Evolutionary conservation across 2,329 filamentous ascomycete species (phyloP), one percentile per base, ranked within the genome.

Genomic region (Xylaria polymorpha): DNA sequence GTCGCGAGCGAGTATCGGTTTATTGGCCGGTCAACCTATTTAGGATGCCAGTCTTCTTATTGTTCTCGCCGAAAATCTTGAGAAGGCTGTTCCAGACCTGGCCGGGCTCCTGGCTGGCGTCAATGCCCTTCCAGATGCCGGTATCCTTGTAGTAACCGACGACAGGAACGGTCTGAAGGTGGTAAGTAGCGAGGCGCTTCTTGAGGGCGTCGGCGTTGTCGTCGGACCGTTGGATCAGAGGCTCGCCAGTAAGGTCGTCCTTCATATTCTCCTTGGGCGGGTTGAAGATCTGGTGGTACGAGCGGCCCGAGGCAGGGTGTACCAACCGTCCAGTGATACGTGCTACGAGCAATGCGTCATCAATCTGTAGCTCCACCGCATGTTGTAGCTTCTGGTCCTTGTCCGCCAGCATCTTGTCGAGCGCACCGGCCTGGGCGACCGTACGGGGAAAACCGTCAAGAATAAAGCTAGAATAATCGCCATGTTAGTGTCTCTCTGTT

Each of bases 201-300:
- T 94, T 95, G 73, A 99, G 89, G 53, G 96, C 94, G 9, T 94
- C 95, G 76, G 93, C 94, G 82, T 98, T 99, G 86, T 99, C 96
- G 81, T 99, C 96, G 74, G 92, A 95, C 78, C 96, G 91, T 87
- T 98, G 96, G 78, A 98, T 92, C 75, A 99, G 87, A 58, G 95
- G 94, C 87, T 99, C 96, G 82, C 96, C 96, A 22, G 96, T 98
- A 75, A 98, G 83, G 82, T 99, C 96, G 83, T 99, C 96, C 81
- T 90, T 97, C 96, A 98, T 98, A 74, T 88, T 78, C 77, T 90
- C 84, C 90, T 98, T 97, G 78, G 96, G 96, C 61, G 96, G 96
- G 89, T 98, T 98, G 91, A 99, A 99, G 82, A 96, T 92, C 84
- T 92, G 96, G 90, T 99, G 96, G 87, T 99, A 99, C 75, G 93